Evolutionary conservation across 2,329 filamentous ascomycete genomes (phyloP), one percentile per base, ranked within the genome.

Genomic region (Aspergillus brasiliensis): DNA sequence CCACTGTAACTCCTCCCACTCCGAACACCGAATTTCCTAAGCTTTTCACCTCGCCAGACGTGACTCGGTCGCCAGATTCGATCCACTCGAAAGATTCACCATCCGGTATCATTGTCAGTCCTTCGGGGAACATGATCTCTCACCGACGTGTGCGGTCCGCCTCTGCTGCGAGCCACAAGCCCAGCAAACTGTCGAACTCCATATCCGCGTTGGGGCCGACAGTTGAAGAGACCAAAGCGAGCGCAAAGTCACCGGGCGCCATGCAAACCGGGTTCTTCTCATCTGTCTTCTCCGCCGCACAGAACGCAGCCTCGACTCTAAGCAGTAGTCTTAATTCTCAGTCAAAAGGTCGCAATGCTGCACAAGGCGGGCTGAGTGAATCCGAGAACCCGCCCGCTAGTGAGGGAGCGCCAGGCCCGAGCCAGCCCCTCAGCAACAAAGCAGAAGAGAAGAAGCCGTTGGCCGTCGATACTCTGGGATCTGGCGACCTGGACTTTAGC

Each of bases 221-320:
- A 0, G 82, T 86, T 38, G 93, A 97, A 74, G 88, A 88, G 68
- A 71, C 76, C 3, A 76, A 76, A 62, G 62, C 77, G 65, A 69
- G 75, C 58, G 72, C 80, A n/a, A 87, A 86, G 62, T 82, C 84
- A 67, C 81, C 84, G 28, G 83, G 85, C n/a, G 78, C 77, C 31
- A 76, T 78, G 52, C 78, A 78, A 57, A 77, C 76, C 31, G 88
- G 92, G 1, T 98, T 99, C 80, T 98, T 99, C 77, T 96, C 92
- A 4, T 93, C 91, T 25, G 91, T 99, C 72, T 87, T 99, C 65
- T 94, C 92, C 42, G 94, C 90, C 48, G 95, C 95, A 17, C 94
- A 98, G 76, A 97, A 90, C 83, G 94, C 94, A 46, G 92, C 93
- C 13, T 91, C 85, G 64, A 91, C 88, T 51, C 88, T 97, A 49